Evolutionary conservation across 345 rosid genomes (phyloP).

Genomic region (Nephelium lappaceum): DNA sequence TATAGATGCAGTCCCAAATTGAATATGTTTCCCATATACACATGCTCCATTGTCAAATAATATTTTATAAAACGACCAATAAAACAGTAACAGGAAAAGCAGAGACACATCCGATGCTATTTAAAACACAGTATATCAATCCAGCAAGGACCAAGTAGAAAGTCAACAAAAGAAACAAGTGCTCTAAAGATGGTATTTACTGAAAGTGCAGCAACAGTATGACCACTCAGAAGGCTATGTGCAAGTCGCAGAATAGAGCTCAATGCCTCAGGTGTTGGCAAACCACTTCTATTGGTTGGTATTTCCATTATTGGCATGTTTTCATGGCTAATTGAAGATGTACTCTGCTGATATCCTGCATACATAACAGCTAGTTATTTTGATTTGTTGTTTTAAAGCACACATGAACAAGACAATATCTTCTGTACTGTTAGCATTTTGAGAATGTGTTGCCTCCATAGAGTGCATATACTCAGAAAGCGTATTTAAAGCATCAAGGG

Average conservation of each 20-base stretch:
- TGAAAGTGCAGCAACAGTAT: conserved; percentile 57
- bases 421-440: conserved; percentile 52
- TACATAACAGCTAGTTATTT: conserved; percentile 29
- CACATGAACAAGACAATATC: conserved; percentile 2
- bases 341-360: conserved; percentile 58
- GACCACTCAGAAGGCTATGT: conserved; percentile 64
- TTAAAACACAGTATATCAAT: too few relatives aligned
- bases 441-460: conserved; percentile 73
- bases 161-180: conserved; percentile 4
- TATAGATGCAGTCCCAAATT: neutral
- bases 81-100: too few relatives aligned
- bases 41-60: neutral
- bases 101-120: too few relatives aligned
- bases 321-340: conserved; percentile 42
- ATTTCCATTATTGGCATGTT: conserved; percentile 45
- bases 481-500: conserved; percentile 80
- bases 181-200: conserved; percentile 42
- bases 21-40: neutral
- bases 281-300: conserved; percentile 52
- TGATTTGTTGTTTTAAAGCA: conserved; percentile 6
- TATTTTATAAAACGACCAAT: too few relatives aligned
- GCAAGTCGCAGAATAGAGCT: conserved; percentile 59
- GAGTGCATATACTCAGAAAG: conserved; percentile 67
- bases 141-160: too few relatives aligned
- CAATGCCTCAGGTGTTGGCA: conserved; percentile 71